Evolutionary conservation across 2,329 filamentous ascomycete genomes (phyloP).

Genomic region (Septoria petroselini): DNA sequence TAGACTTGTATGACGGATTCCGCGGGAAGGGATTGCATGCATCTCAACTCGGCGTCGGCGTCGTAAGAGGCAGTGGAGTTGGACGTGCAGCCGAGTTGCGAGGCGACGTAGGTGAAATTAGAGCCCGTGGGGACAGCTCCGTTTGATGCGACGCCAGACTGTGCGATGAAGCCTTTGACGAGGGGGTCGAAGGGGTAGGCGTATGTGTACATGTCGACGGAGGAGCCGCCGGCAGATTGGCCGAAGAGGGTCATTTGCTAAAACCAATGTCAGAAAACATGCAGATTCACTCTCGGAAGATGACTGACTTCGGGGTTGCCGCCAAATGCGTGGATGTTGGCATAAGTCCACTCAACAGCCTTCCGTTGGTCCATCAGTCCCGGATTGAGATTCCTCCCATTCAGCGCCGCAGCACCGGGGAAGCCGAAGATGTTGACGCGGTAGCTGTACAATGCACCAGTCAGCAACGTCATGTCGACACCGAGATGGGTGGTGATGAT

Average conservation of each 20-base stretch:
- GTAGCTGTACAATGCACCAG: no score
- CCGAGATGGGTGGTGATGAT: neutral
- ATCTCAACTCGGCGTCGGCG: conserved; percentile 14
- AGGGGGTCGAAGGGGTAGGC: conserved; percentile 39
- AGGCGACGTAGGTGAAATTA: conserved; percentile 21
- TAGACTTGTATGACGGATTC: conserved; percentile 19
- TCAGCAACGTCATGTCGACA: no score
- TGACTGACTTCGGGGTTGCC: conserved; percentile 33
- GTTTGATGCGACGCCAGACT: conserved; percentile 33
- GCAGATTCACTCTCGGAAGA: no score
- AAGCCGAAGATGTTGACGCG: conserved; percentile 29
- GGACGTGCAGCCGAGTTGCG: conserved; percentile 13
- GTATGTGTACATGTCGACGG: conserved; percentile 35
- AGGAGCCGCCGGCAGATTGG: conserved; percentile 28
- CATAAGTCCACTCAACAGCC: conserved; percentile 41
- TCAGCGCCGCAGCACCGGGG: conserved; percentile 28
- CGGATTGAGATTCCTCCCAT: conserved; percentile 29
- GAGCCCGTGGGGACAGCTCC: conserved; percentile 18
- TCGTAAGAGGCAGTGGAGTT: conserved; percentile 1
- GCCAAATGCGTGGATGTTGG: conserved; percentile 38
- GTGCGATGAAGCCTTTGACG: conserved; percentile 38
- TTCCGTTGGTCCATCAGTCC: conserved; percentile 40
- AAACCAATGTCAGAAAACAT: no score
- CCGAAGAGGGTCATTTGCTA: conserved; percentile 30
- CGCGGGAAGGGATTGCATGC: conserved; percentile 18